Base-by-base conservation (phyloP, 345 rosid species). In the Litchi chinensis region DNA sequence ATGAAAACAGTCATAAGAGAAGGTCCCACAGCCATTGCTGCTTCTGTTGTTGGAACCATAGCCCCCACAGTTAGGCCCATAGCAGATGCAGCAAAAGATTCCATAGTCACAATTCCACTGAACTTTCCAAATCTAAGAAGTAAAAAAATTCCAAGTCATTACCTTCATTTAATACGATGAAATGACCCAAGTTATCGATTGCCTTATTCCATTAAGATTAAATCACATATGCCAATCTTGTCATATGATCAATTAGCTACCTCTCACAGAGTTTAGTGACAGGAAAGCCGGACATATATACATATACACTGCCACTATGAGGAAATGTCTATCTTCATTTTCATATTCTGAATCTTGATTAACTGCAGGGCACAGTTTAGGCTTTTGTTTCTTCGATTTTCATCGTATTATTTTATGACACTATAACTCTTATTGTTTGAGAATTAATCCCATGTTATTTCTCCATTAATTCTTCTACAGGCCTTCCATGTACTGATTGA, bases 51-150 rank as follows among this genome's bases (percentile, higher is more conserved):
- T n/a, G 98, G 97, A 70, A 89, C 98, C 96, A 93, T 93, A 66
- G 98, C 98, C 79, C 98, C 99, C 39, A 92, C 99, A 46, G 99
- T 93, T 74, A 96, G 91, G 75, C 98, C 99, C 99, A 96, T 92
- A 60, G 99, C 99, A 76, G 99, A 96, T 59, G 99, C 99, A 79
- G 99, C 91, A 90, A 93, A 93, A 46, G 97, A 96, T 86, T 96
- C 99, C 77, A 84, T 85, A 43, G 97, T 96, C 81, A 93, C 91
- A 72, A 93, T 91, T 77, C 99, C 99, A 78, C 97, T 92, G 84
- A 96, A 96, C 83, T 90, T 89, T 26, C 93, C 97, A 79, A 95
- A 94, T 85, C 97, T 94, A 79, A 32, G 86, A 79, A 71, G 50
- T 48, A 64, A 72, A 66, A 67, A 40, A 70, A 57, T 73, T 70